Conservation (phyloP, 192 early-diverging fungal genomes). For the Rhizophlyctis rosea region DNA sequence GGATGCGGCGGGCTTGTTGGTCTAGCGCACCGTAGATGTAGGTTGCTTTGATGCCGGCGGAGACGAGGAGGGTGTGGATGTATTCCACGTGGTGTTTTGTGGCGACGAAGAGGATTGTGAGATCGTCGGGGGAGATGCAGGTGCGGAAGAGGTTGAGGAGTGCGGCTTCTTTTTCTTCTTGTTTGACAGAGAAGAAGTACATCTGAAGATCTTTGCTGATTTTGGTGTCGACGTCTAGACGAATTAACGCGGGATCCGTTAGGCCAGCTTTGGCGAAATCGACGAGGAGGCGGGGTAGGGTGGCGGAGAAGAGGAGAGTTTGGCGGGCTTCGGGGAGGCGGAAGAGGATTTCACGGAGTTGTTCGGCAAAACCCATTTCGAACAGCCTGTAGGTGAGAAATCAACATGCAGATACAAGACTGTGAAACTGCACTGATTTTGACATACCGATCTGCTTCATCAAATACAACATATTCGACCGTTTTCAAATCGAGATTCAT, state of each 20-base stretch:
- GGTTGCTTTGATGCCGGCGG: slow-evolving; percentile 72
- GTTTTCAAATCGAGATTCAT: slow-evolving; percentile 62
- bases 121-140: slow-evolving; percentile 62
- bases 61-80: slow-evolving; percentile 66
- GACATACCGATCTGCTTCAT: slow-evolving; percentile 86
- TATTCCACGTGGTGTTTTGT: slow-evolving; percentile 99
- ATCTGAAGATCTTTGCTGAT: slow-evolving; percentile 93
- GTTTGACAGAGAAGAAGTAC: slow-evolving; percentile 85
- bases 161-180: slow-evolving; percentile 86
- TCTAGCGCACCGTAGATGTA: slow-evolving; percentile 95
- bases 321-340: slow-evolving; percentile 88
- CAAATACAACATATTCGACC: slow-evolving; percentile 86
- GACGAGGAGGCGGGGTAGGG: slow-evolving; percentile 85
- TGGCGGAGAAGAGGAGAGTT: slow-evolving; percentile 95
- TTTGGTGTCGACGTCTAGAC: slow-evolving; percentile 90
- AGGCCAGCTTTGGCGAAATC: slow-evolving; percentile 84
- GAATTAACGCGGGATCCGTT: slow-evolving; percentile 85
- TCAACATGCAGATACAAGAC: not conserved
- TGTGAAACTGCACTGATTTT: not conserved
- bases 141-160: slow-evolving; percentile 79
- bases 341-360: slow-evolving; percentile 74
- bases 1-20: slow-evolving; percentile 82
- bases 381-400: slow-evolving; percentile 52
- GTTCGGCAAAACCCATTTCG: slow-evolving; percentile 89
- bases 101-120: slow-evolving; percentile 91